phyloP scores from a whole-genome alignment of 2,329 filamentous ascomycete genomes.

The Alternaria sp. region DNA sequence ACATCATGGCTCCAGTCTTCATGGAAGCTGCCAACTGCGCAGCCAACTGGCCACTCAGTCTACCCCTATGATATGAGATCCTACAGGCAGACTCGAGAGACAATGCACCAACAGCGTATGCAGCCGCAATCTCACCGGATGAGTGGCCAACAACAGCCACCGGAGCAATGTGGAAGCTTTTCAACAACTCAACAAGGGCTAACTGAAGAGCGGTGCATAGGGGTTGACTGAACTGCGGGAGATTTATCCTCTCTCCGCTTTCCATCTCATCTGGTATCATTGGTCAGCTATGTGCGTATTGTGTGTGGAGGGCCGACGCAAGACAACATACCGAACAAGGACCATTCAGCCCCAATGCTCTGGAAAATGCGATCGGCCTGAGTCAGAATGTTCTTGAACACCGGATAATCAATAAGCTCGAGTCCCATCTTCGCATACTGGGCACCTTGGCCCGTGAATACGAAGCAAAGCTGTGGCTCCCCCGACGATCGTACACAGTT shows the following conservation, averaged over 20 bases:
- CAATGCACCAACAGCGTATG: slow-evolving; percentile 24
- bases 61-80: not conserved
- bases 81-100: slow-evolving; percentile 2
- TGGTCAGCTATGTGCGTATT: too few species aligned
- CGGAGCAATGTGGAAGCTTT: slow-evolving; percentile 20
- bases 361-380: too few species aligned
- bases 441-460: not conserved
- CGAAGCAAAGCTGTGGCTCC: slow-evolving; percentile 6
- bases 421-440: not conserved
- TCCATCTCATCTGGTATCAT: too few species aligned
- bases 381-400: too few species aligned
- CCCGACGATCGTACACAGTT: too few species aligned
- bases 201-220: slow-evolving; percentile 32
- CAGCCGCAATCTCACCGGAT: slow-evolving; percentile 41
- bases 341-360: too few species aligned
- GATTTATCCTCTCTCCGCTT: too few species aligned
- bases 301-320: too few species aligned
- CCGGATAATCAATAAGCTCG: slow-evolving; percentile 12
- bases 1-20: too few species aligned
- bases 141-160: slow-evolving; percentile 35
- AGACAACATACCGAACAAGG: too few species aligned
- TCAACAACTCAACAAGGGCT: slow-evolving; percentile 30
- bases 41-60: not conserved
- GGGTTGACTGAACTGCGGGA: slow-evolving; percentile 17
- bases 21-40: not conserved